These are phyloP conservation scores for Chalaropsis thielavioides DNA, from an alignment of 2,329 filamentous ascomycete genomes.

Conservation along the genomic window DNA sequence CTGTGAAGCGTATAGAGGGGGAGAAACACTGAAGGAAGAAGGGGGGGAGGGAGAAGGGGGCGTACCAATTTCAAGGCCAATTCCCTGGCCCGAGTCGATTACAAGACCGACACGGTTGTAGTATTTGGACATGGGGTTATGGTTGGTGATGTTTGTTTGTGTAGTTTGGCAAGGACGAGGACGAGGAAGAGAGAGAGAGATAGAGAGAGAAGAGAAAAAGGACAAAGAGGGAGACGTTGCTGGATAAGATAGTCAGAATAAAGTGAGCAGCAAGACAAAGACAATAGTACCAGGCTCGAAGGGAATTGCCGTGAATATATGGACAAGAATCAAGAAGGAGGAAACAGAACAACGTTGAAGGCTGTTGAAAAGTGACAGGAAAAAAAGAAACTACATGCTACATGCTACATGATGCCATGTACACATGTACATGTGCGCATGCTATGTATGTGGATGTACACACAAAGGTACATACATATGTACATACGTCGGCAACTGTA, in stretches of 20 bases:
- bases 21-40: not conserved
- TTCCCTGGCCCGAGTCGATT: not conserved
- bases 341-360: not conserved
- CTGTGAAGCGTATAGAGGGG: not conserved
- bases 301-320: slow-evolving; percentile 3
- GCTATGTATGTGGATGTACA: not conserved
- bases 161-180: not conserved
- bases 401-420: not conserved
- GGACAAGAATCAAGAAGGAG: not conserved
- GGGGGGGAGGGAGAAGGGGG: not conserved
- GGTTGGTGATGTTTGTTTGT: not conserved
- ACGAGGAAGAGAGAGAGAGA: not conserved
- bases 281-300: not conserved
- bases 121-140: not conserved
- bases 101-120: slow-evolving; percentile 9
- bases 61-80: slow-evolving; percentile 9
- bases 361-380: not conserved
- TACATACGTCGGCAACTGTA: not conserved
- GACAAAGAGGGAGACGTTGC: not conserved
- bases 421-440: not conserved
- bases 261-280: not conserved
- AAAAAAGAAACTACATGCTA: not conserved
- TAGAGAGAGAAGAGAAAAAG: not conserved
- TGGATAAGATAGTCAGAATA: not conserved
- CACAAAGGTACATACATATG: not conserved